These are phyloP conservation scores for Candida suzukii DNA, from an alignment of 805 yeast species.

Conservation along the genomic window DNA sequence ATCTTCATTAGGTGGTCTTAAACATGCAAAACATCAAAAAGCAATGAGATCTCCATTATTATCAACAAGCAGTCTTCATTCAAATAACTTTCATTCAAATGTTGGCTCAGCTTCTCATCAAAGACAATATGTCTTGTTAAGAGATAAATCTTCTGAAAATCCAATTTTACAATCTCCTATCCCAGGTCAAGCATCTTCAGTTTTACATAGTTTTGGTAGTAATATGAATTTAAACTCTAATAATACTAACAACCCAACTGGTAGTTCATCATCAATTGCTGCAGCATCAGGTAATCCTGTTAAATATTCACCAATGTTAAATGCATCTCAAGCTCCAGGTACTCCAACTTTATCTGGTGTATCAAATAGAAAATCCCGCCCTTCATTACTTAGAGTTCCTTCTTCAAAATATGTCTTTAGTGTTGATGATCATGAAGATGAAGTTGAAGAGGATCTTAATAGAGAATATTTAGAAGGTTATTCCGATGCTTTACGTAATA, in stretches of 20 bases:
- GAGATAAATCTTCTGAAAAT: constrained; percentile 15
- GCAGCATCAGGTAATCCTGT: too few relatives aligned
- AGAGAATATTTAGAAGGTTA: constrained; percentile 65
- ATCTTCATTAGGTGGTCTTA: neutral
- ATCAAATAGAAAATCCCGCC: constrained; percentile 5
- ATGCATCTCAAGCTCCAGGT: neutral
- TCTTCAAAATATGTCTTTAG: constrained; percentile 45
- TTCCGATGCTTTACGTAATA: constrained; percentile 55
- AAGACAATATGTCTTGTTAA: constrained; percentile 22
- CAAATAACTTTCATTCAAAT: constrained; percentile 1
- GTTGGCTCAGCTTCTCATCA: constrained; percentile 21
- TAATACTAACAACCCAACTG: neutral
- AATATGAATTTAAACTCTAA: neutral
- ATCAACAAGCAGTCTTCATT: constrained; percentile 8
- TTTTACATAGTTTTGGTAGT: neutral
- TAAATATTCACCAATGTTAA: neutral
- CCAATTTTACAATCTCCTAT: neutral
- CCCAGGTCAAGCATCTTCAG: neutral
- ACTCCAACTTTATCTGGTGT: neutral
- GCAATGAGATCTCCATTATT: constrained; percentile 12
- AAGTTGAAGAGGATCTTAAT: constrained; percentile 53
- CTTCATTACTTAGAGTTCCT: constrained; percentile 19
- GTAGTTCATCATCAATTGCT: too few relatives aligned
- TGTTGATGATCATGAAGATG: constrained; percentile 78
- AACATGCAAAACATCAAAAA: constrained; percentile 8